Conservation (phyloP, 1,284 basidiomycete genomes). For the Ceratobasidium sp. region DNA sequence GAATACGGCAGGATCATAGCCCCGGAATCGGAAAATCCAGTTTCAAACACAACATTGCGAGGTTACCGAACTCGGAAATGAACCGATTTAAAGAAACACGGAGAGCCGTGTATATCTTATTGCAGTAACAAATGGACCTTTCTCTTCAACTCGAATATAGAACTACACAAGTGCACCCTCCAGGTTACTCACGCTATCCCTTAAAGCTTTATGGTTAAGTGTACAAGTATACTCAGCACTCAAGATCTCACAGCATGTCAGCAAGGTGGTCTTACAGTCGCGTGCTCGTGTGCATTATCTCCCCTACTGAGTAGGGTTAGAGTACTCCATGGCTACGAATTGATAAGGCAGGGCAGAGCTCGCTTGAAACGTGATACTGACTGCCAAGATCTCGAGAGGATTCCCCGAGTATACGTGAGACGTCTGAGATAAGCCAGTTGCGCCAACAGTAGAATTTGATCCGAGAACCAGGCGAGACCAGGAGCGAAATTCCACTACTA, state of each 20-base stretch:
- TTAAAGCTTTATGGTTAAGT: background rate
- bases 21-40: background rate
- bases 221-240: too few relatives aligned
- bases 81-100: background rate
- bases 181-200: too few relatives aligned
- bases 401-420: background rate
- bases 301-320: background rate
- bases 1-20: background rate
- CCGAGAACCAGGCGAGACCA: background rate
- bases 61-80: background rate
- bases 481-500: too few relatives aligned
- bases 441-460: background rate
- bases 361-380: background rate
- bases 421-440: background rate
- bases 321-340: background rate
- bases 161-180: background rate
- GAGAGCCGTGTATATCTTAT: background rate
- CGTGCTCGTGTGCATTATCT: too few relatives aligned
- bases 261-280: too few relatives aligned
- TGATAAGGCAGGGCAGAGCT: background rate
- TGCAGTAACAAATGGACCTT: background rate
- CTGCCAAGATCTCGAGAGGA: background rate
- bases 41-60: background rate
- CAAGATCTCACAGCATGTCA: too few relatives aligned
- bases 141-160: background rate